phyloP scores from a whole-genome alignment of 1,284 basidiomycete genomes.

The Leccinum angustisporum region DNA sequence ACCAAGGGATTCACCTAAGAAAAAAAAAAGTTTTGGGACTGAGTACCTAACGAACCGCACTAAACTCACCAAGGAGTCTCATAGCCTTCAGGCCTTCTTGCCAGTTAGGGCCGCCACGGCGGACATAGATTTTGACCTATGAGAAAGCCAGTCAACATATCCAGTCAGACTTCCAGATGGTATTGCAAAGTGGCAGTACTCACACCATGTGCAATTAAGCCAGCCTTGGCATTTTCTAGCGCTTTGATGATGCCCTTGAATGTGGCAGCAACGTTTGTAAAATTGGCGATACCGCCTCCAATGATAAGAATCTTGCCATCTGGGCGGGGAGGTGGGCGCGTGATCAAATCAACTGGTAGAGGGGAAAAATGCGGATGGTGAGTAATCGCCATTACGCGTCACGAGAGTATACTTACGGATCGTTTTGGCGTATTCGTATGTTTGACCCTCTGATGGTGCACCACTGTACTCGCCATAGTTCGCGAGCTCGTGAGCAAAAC shows the following conservation, averaged over 20 bases:
- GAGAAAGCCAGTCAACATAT: neutral
- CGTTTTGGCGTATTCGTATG: slow-evolving; percentile 99
- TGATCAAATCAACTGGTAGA: slow-evolving; percentile 84
- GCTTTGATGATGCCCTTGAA: slow-evolving; percentile 99
- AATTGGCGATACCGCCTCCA: slow-evolving; percentile 99
- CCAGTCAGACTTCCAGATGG: neutral
- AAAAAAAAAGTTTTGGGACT: neutral
- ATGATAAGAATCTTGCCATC: slow-evolving; percentile 99
- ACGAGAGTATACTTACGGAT: slow-evolving; percentile 59
- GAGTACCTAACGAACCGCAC: neutral
- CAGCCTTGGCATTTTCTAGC: slow-evolving; percentile 89
- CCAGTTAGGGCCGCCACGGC: slow-evolving; percentile 99
- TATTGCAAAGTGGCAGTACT: slow-evolving; percentile 1
- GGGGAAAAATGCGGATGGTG: neutral
- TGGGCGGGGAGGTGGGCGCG: slow-evolving; percentile 79
- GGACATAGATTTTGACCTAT: slow-evolving; percentile 90
- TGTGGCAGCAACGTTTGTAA: slow-evolving; percentile 98
- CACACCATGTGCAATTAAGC: slow-evolving; percentile 70
- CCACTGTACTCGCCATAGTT: slow-evolving; percentile 99
- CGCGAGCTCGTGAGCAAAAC: slow-evolving; percentile 95
- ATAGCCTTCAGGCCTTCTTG: slow-evolving; percentile 99
- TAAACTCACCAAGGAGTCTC: slow-evolving; percentile 75
- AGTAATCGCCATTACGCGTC: neutral
- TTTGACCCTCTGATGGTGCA: slow-evolving; percentile 97
- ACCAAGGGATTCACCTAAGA: slow-evolving; percentile 83